Base-by-base conservation (phyloP, 73 alveolate genomes). In the Paramecium tetraurelia region DNA sequence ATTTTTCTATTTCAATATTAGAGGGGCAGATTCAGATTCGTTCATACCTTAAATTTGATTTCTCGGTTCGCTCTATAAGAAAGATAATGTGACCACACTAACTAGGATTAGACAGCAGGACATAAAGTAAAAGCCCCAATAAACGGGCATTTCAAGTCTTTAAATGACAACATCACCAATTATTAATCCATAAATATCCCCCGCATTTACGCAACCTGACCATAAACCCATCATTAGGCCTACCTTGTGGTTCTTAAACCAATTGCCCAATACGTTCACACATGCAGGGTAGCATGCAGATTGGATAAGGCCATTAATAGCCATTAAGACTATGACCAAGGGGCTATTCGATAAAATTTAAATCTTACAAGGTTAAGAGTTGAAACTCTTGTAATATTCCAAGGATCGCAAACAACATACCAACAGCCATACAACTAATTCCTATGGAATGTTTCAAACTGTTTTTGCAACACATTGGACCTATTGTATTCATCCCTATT, bases 141-240 rank as follows among this genome's bases (percentile, higher is more conserved):
- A 36, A 21, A 21, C 38, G 4, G 58, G 38, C 33, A 11, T 21
- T 10, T 24, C 58, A 21, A 40, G 40, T 36, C 87, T 75, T 75
- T 75, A 36, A 16, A 75, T 40, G 22, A 86, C 85, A 11, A 58
- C 31, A 36, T 77, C 85, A 12, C 93, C 93, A 40, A 86, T 35
- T 36, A 68, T 35, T 22, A 63, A 63, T 31, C 93, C 93, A 48
- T 41, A 31, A 38, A 86, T 63, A 68, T 86, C 93, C 5, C 93
- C 93, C 10, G 72, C 70, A 59, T 86, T 86, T 10, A 86, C 50
- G 20, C 88, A 63, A 14, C 93, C 93, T 5, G 68, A 40, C 93
- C 93, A 86, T 53, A 86, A 31, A 7, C 93, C 93, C 93, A 86
- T 86, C 38, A 86, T 58, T 11, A 63, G 18, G 8, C 93, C 93